These are phyloP conservation scores for Microbotryum silenes-acaulis DNA, from an alignment of 1,284 basidiomycete genomes.

Conservation along the genomic window DNA sequence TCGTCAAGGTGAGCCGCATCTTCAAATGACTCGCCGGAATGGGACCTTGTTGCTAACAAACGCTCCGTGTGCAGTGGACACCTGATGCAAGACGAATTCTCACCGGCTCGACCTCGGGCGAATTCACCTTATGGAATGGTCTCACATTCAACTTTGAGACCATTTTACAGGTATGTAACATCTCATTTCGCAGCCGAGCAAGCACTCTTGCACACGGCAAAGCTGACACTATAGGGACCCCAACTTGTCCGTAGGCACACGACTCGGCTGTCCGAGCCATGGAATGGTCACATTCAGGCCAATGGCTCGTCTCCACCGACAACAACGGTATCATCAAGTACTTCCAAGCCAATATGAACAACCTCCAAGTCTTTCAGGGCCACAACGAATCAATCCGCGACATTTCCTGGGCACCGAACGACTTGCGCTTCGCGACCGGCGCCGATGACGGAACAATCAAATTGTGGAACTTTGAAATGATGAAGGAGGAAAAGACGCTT, in stretches of 20 bases:
- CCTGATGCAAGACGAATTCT: conserved; percentile 86
- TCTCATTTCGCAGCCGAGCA: not conserved
- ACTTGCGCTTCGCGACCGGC: conserved; percentile 82
- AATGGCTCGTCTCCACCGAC: conserved; percentile 85
- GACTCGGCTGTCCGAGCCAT: conserved; percentile 87
- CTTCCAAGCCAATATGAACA: conserved; percentile 98
- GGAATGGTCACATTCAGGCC: conserved; percentile 81
- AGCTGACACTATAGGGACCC: too few relatives aligned
- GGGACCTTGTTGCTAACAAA: not conserved
- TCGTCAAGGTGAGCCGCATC: conserved; percentile 49
- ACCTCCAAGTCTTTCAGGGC: conserved; percentile 84
- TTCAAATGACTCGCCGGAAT: not conserved
- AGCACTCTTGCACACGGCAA: not conserved
- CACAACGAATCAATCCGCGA: conserved; percentile 76
- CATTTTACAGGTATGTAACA: conserved; percentile 62
- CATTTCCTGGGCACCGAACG: conserved; percentile 83
- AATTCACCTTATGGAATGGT: conserved; percentile 98
- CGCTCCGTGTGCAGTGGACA: conserved; percentile 64
- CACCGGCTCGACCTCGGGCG: conserved; percentile 91
- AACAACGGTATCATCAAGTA: conserved; percentile 94
- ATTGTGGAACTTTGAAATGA: conserved; percentile 91
- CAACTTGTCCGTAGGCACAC: conserved; percentile 55
- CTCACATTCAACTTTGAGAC: conserved; percentile 99
- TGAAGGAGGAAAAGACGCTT: conserved; percentile 74
- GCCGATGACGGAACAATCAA: conserved; percentile 90